Evolutionary conservation across 495 filamentous ascomycete genomes (phyloP).

Genomic region (Hypoxylon intermedium): DNA sequence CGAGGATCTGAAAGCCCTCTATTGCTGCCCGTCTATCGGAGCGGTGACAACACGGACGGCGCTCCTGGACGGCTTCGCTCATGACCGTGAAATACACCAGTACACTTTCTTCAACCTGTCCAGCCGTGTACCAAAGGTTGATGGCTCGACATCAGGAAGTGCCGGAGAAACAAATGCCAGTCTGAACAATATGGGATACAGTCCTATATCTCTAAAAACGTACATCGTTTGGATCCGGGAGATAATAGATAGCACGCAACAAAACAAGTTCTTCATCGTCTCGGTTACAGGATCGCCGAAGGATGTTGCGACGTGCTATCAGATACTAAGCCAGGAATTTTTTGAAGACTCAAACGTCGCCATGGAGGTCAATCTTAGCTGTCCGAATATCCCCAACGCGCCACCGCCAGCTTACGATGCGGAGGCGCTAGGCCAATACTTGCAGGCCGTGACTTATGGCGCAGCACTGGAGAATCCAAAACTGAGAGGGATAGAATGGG

Average conservation of each 20-base stretch:
- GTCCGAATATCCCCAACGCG: slow-evolving; percentile 71
- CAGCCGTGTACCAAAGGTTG: slow-evolving; percentile 34
- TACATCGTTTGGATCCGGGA: slow-evolving; percentile 63
- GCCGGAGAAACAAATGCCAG: slow-evolving; percentile 56
- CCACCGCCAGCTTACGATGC: slow-evolving; percentile 72
- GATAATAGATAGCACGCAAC: slow-evolving; percentile 27
- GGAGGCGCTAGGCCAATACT: slow-evolving; percentile 54
- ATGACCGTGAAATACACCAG: slow-evolving; percentile 67
- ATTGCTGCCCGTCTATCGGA: slow-evolving; percentile 64
- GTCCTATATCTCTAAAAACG: slow-evolving; percentile 67
- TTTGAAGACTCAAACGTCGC: too few relatives aligned
- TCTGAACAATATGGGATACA: slow-evolving; percentile 74
- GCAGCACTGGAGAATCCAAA: slow-evolving; percentile 7
- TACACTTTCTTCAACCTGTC: slow-evolving; percentile 68
- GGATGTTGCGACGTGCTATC: slow-evolving; percentile 60
- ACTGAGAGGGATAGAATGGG: slow-evolving; percentile 51
- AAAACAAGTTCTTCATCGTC: slow-evolving; percentile 67
- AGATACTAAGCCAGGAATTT: too few relatives aligned
- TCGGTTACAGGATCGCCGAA: slow-evolving; percentile 68
- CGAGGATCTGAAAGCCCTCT: slow-evolving; percentile 63
- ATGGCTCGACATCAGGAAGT: neutral
- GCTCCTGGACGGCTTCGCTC: slow-evolving; percentile 63
- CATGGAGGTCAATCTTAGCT: slow-evolving; percentile 76
- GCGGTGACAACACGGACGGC: slow-evolving; percentile 74
- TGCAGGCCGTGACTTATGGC: slow-evolving; percentile 46